Base-by-base conservation (phyloP, 257 asterid species). In the Solanum bukasovii region DNA sequence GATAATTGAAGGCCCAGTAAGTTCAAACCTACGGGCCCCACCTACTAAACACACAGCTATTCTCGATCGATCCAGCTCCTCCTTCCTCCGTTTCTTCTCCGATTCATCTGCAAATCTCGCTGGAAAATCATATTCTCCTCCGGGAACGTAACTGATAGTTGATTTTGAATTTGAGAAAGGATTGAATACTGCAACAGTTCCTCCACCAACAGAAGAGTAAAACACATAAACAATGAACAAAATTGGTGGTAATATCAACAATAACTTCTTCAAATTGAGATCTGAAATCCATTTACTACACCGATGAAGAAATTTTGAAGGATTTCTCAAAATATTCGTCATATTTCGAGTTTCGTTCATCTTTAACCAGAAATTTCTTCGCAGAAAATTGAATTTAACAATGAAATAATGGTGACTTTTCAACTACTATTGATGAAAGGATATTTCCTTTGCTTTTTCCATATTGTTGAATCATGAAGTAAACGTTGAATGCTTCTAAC, bases 41-140 rank as follows among this genome's bases (percentile, higher is more conserved):
- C 99, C 99, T 16, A 97, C 99, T 92, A 97, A 90, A 87, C 99
- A 97, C 18, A 97, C 98, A 18, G 98, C 99, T 20, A 97, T 95
- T 88, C 97, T 93, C 44, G 98, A 86, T 82, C 91, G 88, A 11
- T 87, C 87, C 65, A 91, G 37, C 88, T 89, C 88, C 7, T 71
- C 42, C 44, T 49, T 37, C 13, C 3, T 21, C 3, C 7, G 40
- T 71, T 31, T 71, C 78, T 10, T 71, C 40, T 71, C 78, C 12
- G 78, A 14, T 71, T 71, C n/a, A 71, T 31, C 21, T 67, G 71
- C 31, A 74, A 27, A 25, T 21, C 35, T 31, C 71, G 29, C 9
- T 34, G 20, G 68, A 20, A n/a, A 40, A 14, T 7, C 14, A 52
- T 52, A 2, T 52, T 18, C 61, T 16, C 20, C 61, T n/a, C 29